Percentiles rank a stretch among this genome's conserved stretches.
Conservation (phyloP, 345 rosid species). For the Hevea brasiliensis region DNA sequence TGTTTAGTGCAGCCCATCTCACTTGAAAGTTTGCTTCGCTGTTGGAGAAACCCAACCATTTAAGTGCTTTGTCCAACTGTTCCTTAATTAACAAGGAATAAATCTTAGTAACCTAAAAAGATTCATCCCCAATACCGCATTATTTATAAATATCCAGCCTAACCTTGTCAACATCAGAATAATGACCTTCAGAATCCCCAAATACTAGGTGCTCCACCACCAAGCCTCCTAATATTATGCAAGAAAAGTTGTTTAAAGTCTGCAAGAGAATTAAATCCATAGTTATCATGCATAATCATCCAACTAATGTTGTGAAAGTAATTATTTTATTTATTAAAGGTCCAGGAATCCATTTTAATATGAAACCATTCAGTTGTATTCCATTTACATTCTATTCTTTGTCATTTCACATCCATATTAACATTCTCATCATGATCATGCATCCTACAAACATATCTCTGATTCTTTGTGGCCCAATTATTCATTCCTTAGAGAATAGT, state of each 20-base stretch:
- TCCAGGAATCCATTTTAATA: no score
- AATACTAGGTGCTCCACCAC: slow-evolving; percentile 49
- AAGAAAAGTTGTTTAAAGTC: slow-evolving; percentile 45
- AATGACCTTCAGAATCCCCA: slow-evolving; percentile 49
- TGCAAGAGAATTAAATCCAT: slow-evolving; percentile 17
- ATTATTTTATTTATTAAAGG: no score
- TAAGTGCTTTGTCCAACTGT: slow-evolving; percentile 43
- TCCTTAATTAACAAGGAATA: background rate
- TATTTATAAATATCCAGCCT: background rate
- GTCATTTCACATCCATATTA: no score
- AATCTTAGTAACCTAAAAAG: background rate
- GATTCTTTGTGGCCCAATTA: no score
- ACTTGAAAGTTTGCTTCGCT: slow-evolving; percentile 37
- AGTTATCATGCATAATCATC: background rate
- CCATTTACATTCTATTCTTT: no score
- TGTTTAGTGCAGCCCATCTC: slow-evolving; percentile 50
- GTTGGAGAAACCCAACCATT: slow-evolving; percentile 39
- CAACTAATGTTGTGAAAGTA: background rate
- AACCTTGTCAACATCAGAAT: slow-evolving; percentile 54
- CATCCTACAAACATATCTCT: no score
- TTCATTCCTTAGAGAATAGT: no score
- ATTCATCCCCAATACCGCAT: background rate
- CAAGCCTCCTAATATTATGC: slow-evolving; percentile 53
- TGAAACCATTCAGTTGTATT: no score
- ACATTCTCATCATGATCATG: no score